phyloP scores from a whole-genome alignment of 2,329 filamentous ascomycete genomes.

The Fusarium transvaalense region DNA sequence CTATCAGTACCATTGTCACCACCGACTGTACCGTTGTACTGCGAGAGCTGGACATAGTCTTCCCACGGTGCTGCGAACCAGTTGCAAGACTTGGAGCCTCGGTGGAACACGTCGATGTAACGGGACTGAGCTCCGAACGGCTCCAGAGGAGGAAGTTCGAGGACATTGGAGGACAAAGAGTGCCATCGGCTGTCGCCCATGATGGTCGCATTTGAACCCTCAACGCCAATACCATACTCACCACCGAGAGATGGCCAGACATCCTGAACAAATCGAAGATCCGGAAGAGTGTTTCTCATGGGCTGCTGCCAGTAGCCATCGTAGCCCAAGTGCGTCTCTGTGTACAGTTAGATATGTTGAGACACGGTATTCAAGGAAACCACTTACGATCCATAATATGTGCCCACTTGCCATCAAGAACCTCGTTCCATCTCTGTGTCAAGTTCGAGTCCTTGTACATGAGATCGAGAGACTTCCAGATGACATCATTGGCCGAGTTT shows the following conservation, averaged over 20 bases:
- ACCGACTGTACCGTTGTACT: constrained; percentile 48
- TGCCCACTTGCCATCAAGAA: constrained; percentile 38
- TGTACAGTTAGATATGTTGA: not conserved
- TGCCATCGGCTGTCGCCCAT: constrained; percentile 63
- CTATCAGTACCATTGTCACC: constrained; percentile 50
- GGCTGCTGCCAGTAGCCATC: constrained; percentile 75
- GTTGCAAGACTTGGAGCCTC: constrained; percentile 49
- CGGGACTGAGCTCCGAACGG: constrained; percentile 50
- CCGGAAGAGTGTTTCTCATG: constrained; percentile 76
- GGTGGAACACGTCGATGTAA: constrained; percentile 54
- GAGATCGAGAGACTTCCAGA: constrained; percentile 33
- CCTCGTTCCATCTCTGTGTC: constrained; percentile 38
- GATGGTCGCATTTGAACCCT: constrained; percentile 52
- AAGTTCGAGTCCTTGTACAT: constrained; percentile 40
- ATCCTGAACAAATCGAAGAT: constrained; percentile 57
- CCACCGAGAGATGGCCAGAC: constrained; percentile 67
- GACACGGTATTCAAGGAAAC: fast-evolving
- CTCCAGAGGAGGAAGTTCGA: constrained; percentile 51
- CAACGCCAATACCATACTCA: constrained; percentile 52
- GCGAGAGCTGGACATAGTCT: constrained; percentile 50
- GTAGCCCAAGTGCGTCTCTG: constrained; percentile 67
- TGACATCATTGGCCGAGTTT: constrained; percentile 63
- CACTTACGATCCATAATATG: constrained; percentile 37
- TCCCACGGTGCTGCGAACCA: constrained; percentile 52
- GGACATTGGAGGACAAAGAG: constrained; percentile 58